A percentile compares a stretch with the other conserved stretches of the same genome.
Conservation (phyloP, 306 rosid species). For the Psophocarpus tetragonolobus region DNA sequence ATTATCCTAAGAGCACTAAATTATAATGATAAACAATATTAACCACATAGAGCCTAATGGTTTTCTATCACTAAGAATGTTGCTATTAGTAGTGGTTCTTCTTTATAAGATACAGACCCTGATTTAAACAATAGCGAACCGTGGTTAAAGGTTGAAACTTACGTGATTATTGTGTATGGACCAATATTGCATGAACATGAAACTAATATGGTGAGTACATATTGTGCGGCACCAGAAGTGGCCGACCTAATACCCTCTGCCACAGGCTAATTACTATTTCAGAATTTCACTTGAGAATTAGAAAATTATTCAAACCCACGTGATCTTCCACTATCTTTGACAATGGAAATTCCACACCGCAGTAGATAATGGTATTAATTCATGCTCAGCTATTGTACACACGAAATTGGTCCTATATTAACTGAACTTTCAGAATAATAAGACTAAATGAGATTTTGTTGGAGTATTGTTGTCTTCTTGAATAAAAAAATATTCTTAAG, state of each 20-base stretch:
- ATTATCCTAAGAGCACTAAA: neutral
- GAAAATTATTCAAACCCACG: conserved; percentile 15
- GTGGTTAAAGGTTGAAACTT: neutral
- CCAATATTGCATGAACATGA: conserved; percentile 14
- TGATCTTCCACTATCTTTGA: conserved; percentile 20
- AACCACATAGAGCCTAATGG: conserved; percentile 20
- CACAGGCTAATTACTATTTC: neutral
- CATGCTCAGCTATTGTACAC: neutral
- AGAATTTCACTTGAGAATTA: conserved; percentile 3
- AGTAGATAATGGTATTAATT: neutral
- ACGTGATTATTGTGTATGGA: neutral
- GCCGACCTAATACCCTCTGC: conserved; percentile 18
- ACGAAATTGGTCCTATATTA: neutral
- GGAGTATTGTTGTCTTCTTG: neutral
- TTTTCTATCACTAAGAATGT: conserved; percentile 2
- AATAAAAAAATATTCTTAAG: neutral
- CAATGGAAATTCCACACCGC: neutral
- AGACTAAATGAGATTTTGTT: neutral
- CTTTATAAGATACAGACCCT: conserved; percentile 20
- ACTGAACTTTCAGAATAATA: neutral
- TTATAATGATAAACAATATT: neutral
- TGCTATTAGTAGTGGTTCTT: neutral
- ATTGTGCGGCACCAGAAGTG: neutral
- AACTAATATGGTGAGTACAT: neutral
- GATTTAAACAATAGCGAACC: neutral